phyloP scores from a whole-genome alignment of 495 filamentous ascomycete genomes.

The Jackrogersella minutella region DNA sequence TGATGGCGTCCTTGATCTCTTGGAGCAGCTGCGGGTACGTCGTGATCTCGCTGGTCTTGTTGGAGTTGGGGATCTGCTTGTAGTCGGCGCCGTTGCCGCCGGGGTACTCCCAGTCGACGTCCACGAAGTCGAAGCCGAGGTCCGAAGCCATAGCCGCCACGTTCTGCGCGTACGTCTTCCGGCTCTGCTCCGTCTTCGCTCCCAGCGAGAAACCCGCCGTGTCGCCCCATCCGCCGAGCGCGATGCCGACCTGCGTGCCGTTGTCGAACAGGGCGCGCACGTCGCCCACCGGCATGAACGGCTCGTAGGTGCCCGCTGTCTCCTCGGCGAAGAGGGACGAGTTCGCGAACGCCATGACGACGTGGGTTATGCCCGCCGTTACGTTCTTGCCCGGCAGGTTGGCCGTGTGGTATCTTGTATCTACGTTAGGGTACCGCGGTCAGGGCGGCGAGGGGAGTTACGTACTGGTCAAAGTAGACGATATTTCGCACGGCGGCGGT shows the following conservation, averaged over 20 bases:
- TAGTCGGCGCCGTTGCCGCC: slow-evolving; percentile 67
- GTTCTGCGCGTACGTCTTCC: slow-evolving; percentile 63
- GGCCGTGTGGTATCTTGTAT: slow-evolving; percentile 34
- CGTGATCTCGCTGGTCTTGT: slow-evolving; percentile 63
- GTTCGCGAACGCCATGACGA: slow-evolving; percentile 65
- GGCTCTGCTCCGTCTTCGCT: slow-evolving; percentile 53
- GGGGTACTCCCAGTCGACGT: slow-evolving; percentile 74
- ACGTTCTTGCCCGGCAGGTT: slow-evolving; percentile 36
- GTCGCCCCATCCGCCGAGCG: slow-evolving; percentile 70
- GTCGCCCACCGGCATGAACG: slow-evolving; percentile 57
- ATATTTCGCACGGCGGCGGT: slow-evolving; percentile 13
- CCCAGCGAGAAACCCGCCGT: slow-evolving; percentile 61
- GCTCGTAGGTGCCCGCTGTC: slow-evolving; percentile 51
- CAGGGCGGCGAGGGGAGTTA: neutral
- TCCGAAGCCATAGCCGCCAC: slow-evolving; percentile 59
- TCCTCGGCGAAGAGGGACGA: slow-evolving; percentile 60
- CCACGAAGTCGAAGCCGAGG: slow-evolving; percentile 64
- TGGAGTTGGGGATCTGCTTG: slow-evolving; percentile 60
- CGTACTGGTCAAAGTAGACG: slow-evolving; percentile 34
- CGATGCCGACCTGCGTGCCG: slow-evolving; percentile 63
- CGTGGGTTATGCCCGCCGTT: slow-evolving; percentile 57
- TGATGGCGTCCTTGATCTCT: slow-evolving; percentile 61
- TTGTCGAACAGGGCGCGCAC: slow-evolving; percentile 61
- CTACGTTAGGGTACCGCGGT: slow-evolving; percentile 2
- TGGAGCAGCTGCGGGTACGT: slow-evolving; percentile 64